Evolutionary conservation across 2,329 filamentous ascomycete species (phyloP).

Genomic region (Claviceps arundinis): DNA sequence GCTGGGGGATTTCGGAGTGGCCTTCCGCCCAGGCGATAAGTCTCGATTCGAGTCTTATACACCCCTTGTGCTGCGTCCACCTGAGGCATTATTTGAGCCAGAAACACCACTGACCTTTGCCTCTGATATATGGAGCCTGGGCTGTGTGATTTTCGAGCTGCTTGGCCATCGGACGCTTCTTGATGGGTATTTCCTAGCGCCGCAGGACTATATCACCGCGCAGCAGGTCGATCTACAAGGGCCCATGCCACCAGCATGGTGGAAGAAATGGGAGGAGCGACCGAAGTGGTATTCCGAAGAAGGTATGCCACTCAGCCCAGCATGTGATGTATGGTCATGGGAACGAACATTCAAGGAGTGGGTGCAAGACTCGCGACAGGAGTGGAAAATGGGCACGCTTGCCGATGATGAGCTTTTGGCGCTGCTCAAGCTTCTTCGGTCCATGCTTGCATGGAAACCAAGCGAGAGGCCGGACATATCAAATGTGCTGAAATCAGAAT

Average conservation of each 20-base stretch:
- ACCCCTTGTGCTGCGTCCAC: constrained; percentile 13
- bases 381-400: constrained; percentile 6
- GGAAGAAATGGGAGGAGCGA: constrained; percentile 3
- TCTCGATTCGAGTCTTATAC: constrained; percentile 9
- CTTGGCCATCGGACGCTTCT: constrained; percentile 15
- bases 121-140: constrained; percentile 28
- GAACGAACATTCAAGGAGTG: constrained; percentile 5
- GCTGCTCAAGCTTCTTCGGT: constrained; percentile 3
- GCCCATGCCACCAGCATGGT: too few relatives aligned
- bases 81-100: constrained; percentile 12
- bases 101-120: constrained; percentile 18
- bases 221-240: too few relatives aligned
- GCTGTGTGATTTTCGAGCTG: constrained; percentile 22
- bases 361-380: too few relatives aligned
- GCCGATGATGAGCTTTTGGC: constrained; percentile 3
- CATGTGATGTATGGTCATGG: constrained; percentile 9
- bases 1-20: constrained; percentile 7
- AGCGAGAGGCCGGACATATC: constrained; percentile 6
- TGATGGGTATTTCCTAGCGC: constrained; percentile 5
- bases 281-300: constrained; percentile 6
- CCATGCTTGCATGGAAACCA: constrained; percentile 11
- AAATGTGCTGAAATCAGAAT: constrained; percentile 5
- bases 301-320: constrained; percentile 6
- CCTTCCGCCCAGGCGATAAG: constrained; percentile 7
- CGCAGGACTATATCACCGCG: neutral